These are phyloP conservation scores for Crithidia bombi DNA, from an alignment of 208 protist genomes.

Conservation along the genomic window DNA sequence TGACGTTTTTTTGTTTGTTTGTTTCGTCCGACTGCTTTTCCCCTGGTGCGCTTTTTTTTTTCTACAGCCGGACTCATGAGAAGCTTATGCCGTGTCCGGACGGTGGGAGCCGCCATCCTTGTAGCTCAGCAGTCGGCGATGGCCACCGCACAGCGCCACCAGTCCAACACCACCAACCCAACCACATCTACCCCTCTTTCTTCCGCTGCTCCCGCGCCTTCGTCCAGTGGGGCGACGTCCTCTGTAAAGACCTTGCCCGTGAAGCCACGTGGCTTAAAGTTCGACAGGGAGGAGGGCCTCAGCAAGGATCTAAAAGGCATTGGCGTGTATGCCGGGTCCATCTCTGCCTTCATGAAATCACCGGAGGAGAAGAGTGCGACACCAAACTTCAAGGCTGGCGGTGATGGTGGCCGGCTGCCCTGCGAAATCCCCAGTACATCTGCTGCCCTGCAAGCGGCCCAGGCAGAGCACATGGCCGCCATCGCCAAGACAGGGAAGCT, in stretches of 20 bases:
- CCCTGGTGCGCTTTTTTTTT: neutral
- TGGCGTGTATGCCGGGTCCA: slow-evolving; percentile 78
- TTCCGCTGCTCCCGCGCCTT: neutral
- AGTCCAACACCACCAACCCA: neutral
- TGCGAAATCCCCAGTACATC: slow-evolving; percentile 57
- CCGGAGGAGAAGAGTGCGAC: slow-evolving; percentile 40
- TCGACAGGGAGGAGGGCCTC: slow-evolving; percentile 60
- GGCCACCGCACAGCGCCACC: slow-evolving; percentile 7
- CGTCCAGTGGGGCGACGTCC: neutral
- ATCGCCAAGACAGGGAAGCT: slow-evolving; percentile 69
- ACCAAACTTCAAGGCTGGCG: slow-evolving; percentile 4
- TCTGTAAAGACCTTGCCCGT: slow-evolving; percentile 6
- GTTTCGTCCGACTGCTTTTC: neutral
- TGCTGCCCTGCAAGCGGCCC: slow-evolving; percentile 48
- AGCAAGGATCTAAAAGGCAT: slow-evolving; percentile 70
- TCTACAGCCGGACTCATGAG: neutral
- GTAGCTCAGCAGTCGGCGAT: neutral
- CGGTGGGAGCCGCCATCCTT: neutral
- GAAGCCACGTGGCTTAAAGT: slow-evolving; percentile 31
- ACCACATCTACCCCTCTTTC: neutral
- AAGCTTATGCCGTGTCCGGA: slow-evolving; percentile 4
- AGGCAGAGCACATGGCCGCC: slow-evolving; percentile 64
- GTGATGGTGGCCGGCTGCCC: slow-evolving; percentile 40
- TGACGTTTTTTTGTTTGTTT: neutral
- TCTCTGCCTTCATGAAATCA: slow-evolving; percentile 80